Evolutionary conservation across 116 monocot species (phyloP).

Genomic region (Trichopus zeylanicus): DNA sequence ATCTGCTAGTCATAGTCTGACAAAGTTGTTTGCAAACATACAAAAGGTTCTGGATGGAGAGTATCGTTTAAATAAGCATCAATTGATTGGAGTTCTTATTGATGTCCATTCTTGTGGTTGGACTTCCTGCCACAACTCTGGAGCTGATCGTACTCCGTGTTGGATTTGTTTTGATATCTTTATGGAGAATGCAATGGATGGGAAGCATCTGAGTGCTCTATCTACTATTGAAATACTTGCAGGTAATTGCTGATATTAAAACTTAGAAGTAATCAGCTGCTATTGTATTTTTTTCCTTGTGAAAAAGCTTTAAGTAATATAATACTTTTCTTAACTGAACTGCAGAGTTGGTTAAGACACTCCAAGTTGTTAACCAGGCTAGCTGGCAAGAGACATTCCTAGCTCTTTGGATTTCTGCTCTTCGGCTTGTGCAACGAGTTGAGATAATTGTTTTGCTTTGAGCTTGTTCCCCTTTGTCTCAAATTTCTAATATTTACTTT

Average conservation of each 20-base stretch:
- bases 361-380: constrained; percentile 71
- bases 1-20: constrained; percentile 20
- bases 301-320: not conserved
- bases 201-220: constrained; percentile 58
- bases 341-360: constrained; percentile 62
- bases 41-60: constrained; percentile 24
- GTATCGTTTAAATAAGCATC: constrained; percentile 22
- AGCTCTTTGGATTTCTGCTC: constrained; percentile 87
- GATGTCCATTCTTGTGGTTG: constrained; percentile 24
- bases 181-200: constrained; percentile 91
- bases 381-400: constrained; percentile 95
- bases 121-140: constrained; percentile 23
- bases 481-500: constrained; percentile 2
- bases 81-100: constrained; percentile 41
- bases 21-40: constrained; percentile 41
- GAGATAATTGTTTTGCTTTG: constrained; percentile 18
- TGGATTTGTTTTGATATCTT: constrained; percentile 82
- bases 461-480: not conserved
- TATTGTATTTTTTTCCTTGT: not conserved
- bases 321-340: not conserved
- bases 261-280: not conserved
- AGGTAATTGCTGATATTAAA: constrained; percentile 32
- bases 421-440: constrained; percentile 88
- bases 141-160: constrained; percentile 44
- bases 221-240: constrained; percentile 79